Evolutionary conservation across 192 early-diverging fungal species (phyloP), one percentile per base, ranked within the genome.

Genomic region (Chytriomyces hyalinus): DNA sequence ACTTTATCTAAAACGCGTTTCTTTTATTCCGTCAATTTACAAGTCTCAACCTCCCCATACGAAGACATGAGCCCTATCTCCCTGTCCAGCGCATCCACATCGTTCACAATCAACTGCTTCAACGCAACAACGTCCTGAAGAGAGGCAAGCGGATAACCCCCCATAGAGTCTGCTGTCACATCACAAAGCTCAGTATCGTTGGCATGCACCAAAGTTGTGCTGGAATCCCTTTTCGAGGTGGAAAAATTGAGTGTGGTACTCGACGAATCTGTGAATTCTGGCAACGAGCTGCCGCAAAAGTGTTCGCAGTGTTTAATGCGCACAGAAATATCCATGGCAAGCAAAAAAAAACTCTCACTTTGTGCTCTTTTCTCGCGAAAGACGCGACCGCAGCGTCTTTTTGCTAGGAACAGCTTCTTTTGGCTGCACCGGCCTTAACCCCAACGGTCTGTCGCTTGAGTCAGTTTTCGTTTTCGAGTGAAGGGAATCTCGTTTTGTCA

Each of bases 61-160:
- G 36, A 36, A 36, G 73, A 69, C 65, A 79, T 28, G 36, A 63
- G n/a, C 13, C 36, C 66, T 45, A 79, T 79, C 36, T 79, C 78
- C 24, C 72, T 26, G 26, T 79, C 78, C 61, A 79, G 47, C 7
- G 78, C 78, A n/a, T 79, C 71, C 5, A 79, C 78, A 61, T 79
- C 78, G 11, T 65, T 64, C 36, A 46, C 51, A 63, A 74, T 79
- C 70, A 65, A 44, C 15, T 64, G 61, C 45, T 74, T 79, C 63
- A 79, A 36, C n/a, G 71, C 65, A 8, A 53, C 20, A 11, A 79
- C 72, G n/a, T 73, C 61, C 36, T 66, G 6, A 6, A 79, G 10
- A 7, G 71, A 73, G 0, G 22, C 43, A 6, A 78, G 49, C 22
- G 67, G 69, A n/a, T 50, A 65, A 15, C 20, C 53, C 13, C 20